phyloP scores from a whole-genome alignment of 257 asterid genomes.

The Lycium barbarum region DNA sequence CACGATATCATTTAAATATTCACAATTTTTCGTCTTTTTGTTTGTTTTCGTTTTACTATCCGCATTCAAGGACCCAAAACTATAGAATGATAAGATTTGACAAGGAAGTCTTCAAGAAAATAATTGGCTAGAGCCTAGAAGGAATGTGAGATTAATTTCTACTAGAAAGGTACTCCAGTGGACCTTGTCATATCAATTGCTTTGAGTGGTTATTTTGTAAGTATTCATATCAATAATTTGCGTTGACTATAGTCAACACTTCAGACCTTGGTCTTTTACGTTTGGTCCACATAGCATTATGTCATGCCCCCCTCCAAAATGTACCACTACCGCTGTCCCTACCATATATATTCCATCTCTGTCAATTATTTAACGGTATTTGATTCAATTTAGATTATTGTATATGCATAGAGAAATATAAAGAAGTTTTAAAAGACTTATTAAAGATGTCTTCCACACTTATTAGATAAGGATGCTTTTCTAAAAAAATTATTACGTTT shows the following conservation, averaged over 20 bases:
- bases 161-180: background rate
- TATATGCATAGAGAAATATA: too few species aligned
- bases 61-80: background rate
- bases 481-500: too few species aligned
- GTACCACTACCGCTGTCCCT: background rate
- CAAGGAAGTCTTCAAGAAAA: background rate
- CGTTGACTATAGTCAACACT: background rate
- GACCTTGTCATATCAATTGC: background rate
- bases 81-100: background rate
- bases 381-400: too few species aligned
- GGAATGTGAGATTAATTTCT: background rate
- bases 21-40: background rate
- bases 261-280: background rate
- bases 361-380: too few species aligned
- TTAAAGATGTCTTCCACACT: too few species aligned
- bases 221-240: conserved; percentile 3
- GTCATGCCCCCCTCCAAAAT: background rate
- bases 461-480: too few species aligned
- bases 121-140: background rate
- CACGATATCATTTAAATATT: background rate
- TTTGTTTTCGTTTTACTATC: background rate
- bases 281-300: background rate
- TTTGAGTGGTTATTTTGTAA: background rate
- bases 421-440: too few species aligned
- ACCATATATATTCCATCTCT: too few species aligned